These are phyloP conservation scores for Malus asiatica DNA, from an alignment of 306 rosid species.

Conservation along the genomic window DNA sequence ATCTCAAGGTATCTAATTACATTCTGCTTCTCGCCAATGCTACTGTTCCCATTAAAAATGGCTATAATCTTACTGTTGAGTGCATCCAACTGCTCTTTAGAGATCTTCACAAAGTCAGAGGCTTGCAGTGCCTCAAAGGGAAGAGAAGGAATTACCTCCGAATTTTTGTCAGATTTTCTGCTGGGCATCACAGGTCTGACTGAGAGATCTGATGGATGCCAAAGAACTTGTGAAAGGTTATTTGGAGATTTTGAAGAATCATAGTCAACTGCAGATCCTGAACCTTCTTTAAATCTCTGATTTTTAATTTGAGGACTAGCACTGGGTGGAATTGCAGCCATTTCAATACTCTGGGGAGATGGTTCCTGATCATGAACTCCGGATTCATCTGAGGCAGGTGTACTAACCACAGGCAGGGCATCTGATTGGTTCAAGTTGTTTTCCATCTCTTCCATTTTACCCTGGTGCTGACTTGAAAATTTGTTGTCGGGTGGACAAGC, in stretches of 20 bases:
- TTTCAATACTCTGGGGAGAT: conserved; percentile 48
- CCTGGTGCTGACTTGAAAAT: conserved; percentile 35
- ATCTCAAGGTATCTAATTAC: conserved; percentile 83
- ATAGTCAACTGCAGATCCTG: conserved; percentile 51
- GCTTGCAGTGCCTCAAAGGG: conserved; percentile 84
- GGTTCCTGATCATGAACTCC: conserved; percentile 53
- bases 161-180: conserved; percentile 74
- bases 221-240: conserved; percentile 57
- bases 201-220: conserved; percentile 95
- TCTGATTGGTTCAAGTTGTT: conserved; percentile 39
- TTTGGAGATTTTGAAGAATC: conserved; percentile 55
- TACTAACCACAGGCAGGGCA: conserved; percentile 28
- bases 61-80: conserved; percentile 50
- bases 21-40: conserved; percentile 84
- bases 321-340: conserved; percentile 52
- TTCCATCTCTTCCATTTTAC: conserved; percentile 52
- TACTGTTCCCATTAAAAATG: conserved; percentile 62
- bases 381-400: conserved; percentile 42
- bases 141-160: conserved; percentile 63
- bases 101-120: conserved; percentile 73
- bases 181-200: conserved; percentile 98
- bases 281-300: conserved; percentile 61
- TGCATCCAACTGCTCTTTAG: conserved; percentile 69
- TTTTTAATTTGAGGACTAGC: conserved; percentile 69
- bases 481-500: conserved; percentile 42